phyloP scores from a whole-genome alignment of 352 stramenopile species.

The Pythium aquatile region DNA sequence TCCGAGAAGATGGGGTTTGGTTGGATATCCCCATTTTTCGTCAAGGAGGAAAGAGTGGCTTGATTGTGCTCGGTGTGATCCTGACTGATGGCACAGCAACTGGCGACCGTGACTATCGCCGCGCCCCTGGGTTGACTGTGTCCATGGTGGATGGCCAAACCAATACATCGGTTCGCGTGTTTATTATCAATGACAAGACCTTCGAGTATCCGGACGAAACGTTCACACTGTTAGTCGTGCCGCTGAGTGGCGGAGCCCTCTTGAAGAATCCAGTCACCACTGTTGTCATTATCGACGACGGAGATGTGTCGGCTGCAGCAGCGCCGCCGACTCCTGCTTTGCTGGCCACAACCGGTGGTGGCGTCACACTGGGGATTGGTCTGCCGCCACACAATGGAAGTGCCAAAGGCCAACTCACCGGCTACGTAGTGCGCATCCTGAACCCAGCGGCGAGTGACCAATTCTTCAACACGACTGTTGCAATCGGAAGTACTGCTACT shows the following conservation, averaged over 20 bases:
- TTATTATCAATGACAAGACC: conserved; percentile 61
- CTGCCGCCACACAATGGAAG: conserved; percentile 56
- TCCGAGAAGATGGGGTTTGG: conserved; percentile 35
- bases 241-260: conserved; percentile 31
- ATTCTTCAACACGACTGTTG: conserved; percentile 18
- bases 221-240: conserved; percentile 38
- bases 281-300: conserved; percentile 58
- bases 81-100: conserved; percentile 42
- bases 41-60: conserved; percentile 38
- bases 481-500: conserved; percentile 18
- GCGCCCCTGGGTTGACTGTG: conserved; percentile 20
- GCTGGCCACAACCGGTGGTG: conserved; percentile 38
- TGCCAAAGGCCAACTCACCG: conserved; percentile 28
- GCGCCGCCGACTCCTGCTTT: conserved; percentile 25
- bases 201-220: conserved; percentile 53
- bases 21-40: conserved; percentile 44
- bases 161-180: conserved; percentile 33
- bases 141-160: conserved; percentile 43
- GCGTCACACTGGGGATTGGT: conserved; percentile 29
- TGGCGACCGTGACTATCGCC: conserved; percentile 47
- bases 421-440: conserved; percentile 37
- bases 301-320: conserved; percentile 41
- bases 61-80: conserved; percentile 37
- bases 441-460: background rate
- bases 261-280: conserved; percentile 9